These are phyloP conservation scores for Erythrophleum fordii DNA, from an alignment of 306 rosid species.

Conservation along the genomic window DNA sequence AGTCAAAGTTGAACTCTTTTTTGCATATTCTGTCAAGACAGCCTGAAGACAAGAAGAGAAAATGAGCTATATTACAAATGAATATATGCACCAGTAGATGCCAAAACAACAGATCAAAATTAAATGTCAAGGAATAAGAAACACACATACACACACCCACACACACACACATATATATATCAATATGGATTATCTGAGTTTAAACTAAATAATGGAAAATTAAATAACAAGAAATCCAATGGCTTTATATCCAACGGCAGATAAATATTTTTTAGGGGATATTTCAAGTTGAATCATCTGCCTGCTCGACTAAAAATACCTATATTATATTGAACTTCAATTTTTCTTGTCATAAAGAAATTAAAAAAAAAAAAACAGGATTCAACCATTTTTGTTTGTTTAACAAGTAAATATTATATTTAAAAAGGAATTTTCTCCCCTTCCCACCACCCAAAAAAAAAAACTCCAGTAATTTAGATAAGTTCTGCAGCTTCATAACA, in stretches of 20 bases:
- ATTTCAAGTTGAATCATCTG: not conserved
- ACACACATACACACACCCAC: no score
- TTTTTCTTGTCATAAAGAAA: no score
- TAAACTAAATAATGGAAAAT: slow-evolving; percentile 33
- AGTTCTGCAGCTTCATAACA: not conserved
- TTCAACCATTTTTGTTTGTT: no score
- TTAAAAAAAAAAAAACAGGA: no score
- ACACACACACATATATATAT: no score
- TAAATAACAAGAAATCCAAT: slow-evolving; percentile 12
- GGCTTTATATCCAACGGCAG: slow-evolving; percentile 8
- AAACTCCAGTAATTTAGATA: no score
- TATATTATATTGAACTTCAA: not conserved
- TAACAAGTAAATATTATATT: not conserved
- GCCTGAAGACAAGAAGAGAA: slow-evolving; percentile 53
- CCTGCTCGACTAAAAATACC: not conserved
- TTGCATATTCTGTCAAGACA: slow-evolving; percentile 57
- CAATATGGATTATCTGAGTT: slow-evolving; percentile 29
- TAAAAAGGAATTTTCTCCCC: not conserved
- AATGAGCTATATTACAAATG: slow-evolving; percentile 28
- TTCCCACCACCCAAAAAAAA: no score
- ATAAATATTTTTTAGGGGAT: not conserved
- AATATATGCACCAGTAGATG: slow-evolving; percentile 17
- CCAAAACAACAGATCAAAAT: slow-evolving; percentile 9
- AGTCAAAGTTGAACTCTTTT: slow-evolving; percentile 44
- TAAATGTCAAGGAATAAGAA: slow-evolving; percentile 2